Evolutionary conservation across 768 basidiomycete genomes (phyloP).

Genomic region (Boletus insuetus): DNA sequence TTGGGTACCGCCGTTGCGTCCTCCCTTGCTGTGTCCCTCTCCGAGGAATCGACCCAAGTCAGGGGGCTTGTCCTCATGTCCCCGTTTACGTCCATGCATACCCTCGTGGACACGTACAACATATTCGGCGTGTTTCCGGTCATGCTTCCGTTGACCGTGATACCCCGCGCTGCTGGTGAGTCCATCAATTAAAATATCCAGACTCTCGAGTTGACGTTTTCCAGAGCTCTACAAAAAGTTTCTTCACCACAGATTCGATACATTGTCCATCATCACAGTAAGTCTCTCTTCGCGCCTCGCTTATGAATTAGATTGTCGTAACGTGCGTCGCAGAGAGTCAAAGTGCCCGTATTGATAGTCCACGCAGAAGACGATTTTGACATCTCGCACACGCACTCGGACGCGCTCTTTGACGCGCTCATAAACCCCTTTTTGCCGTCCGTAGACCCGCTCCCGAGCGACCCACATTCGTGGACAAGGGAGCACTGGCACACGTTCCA

Average conservation of each 20-base stretch:
- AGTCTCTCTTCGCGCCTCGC: constrained; percentile 17
- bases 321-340: constrained; percentile 48
- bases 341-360: constrained; percentile 64
- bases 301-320: background rate
- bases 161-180: constrained; percentile 65
- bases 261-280: constrained; percentile 59
- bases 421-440: constrained; percentile 61
- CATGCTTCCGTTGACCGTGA: constrained; percentile 61
- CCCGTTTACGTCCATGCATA: constrained; percentile 58
- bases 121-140: constrained; percentile 68
- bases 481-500: constrained; percentile 47
- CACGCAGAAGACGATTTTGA: constrained; percentile 76
- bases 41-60: constrained; percentile 40
- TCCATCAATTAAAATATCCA: constrained; percentile 1
- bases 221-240: constrained; percentile 55
- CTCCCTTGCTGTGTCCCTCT: constrained; percentile 46
- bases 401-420: constrained; percentile 63
- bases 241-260: constrained; percentile 59
- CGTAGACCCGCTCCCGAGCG: constrained; percentile 36
- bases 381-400: constrained; percentile 69
- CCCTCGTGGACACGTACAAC: constrained; percentile 64
- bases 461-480: constrained; percentile 26
- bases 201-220: background rate
- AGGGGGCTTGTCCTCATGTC: constrained; percentile 50
- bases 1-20: constrained; percentile 81